A percentile compares a stretch with the other conserved stretches of the same genome.
Evolutionary conservation across 495 filamentous ascomycete species (phyloP).

Genomic region (Penicillium odoratum): DNA sequence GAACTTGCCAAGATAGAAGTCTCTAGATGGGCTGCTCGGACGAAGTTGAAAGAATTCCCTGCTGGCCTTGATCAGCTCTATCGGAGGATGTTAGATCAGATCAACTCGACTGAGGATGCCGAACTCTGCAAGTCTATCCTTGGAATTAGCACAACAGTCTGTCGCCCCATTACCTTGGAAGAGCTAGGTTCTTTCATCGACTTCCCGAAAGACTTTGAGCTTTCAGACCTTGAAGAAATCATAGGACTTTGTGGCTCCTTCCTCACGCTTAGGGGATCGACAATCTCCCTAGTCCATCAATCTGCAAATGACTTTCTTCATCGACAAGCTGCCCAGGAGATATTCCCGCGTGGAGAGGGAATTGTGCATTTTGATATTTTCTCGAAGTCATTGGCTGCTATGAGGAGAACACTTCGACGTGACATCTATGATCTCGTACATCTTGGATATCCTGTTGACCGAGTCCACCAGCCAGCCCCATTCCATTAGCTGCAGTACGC

Average conservation of each 20-base stretch:
- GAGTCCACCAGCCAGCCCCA: neutral
- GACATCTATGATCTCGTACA: neutral
- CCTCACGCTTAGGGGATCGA: neutral
- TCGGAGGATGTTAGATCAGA: neutral
- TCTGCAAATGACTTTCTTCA: conserved; percentile 8
- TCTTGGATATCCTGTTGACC: neutral
- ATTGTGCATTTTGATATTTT: neutral
- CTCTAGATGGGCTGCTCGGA: neutral
- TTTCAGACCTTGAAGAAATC: neutral
- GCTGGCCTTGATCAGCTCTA: conserved; percentile 2
- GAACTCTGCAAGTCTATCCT: neutral
- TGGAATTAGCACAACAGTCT: neutral
- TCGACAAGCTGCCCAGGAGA: neutral
- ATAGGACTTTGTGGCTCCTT: conserved; percentile 2
- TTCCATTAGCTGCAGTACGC: neutral
- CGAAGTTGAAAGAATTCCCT: conserved; percentile 2
- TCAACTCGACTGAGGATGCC: neutral
- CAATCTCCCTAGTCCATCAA: conserved; percentile 5
- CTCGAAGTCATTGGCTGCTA: neutral
- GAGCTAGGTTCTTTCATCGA: neutral
- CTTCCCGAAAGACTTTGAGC: neutral
- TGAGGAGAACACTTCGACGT: neutral
- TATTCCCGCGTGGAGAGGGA: neutral
- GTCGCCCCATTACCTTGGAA: neutral
- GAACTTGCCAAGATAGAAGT: neutral